Evolutionary conservation across 345 rosid species (phyloP).

Genomic region (Passiflora organensis): DNA sequence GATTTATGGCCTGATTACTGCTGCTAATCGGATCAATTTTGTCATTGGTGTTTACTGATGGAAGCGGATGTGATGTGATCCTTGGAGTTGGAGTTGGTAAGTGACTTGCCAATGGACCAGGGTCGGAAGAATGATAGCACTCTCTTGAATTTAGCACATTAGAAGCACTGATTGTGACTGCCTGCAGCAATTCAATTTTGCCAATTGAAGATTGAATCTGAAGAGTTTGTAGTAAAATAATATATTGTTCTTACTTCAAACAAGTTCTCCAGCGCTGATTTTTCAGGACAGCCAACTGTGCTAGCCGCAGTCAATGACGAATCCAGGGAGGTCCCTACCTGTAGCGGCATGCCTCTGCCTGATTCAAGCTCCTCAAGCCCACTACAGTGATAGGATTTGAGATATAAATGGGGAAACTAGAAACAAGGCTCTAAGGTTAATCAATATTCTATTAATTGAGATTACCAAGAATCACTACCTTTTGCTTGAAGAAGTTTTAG

Average conservation of each 20-base stretch:
- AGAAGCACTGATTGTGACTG: conserved; percentile 26
- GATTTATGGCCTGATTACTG: conserved; percentile 38
- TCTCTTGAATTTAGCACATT: conserved; percentile 30
- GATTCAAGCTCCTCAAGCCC: conserved; percentile 70
- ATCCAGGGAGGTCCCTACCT: conserved; percentile 56
- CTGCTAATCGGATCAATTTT: conserved; percentile 31
- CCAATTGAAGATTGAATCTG: not conserved
- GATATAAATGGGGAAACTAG: not conserved
- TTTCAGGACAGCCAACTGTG: conserved; percentile 40
- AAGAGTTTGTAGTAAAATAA: not conserved
- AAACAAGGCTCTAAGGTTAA: no score
- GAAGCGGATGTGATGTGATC: conserved; percentile 28
- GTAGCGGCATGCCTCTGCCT: conserved; percentile 46
- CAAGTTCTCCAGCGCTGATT: conserved; percentile 49
- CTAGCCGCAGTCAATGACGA: conserved; percentile 39
- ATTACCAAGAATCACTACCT: conserved; percentile 52
- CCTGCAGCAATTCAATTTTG: no score
- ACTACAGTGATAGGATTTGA: conserved; percentile 23
- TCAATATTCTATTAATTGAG: no score
- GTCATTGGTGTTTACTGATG: conserved; percentile 28
- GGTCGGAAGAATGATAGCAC: conserved; percentile 32
- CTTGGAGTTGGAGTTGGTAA: conserved; percentile 31
- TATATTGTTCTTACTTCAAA: conserved; percentile 47
- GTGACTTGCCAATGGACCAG: conserved; percentile 35
- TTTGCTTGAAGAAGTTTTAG: conserved; percentile 55